Evolutionary conservation across 2,329 filamentous ascomycete genomes (phyloP).

Genomic region (Fusarium sp.): DNA sequence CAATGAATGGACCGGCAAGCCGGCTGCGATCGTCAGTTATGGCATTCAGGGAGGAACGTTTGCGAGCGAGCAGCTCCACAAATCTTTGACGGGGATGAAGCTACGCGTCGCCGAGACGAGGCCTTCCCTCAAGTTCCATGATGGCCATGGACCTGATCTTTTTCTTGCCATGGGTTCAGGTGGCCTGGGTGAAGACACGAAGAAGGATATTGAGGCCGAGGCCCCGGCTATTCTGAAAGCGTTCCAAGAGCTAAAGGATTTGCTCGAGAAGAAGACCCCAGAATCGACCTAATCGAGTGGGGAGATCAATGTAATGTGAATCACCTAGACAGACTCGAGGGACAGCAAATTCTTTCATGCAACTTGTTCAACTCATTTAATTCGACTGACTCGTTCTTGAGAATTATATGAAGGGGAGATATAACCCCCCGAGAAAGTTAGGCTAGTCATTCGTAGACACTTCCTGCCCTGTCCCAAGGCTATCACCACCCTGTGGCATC

Average conservation of each 20-base stretch:
- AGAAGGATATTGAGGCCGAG: constrained; percentile 22
- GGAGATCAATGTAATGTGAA: neutral
- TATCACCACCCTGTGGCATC: neutral
- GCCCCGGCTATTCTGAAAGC: constrained; percentile 14
- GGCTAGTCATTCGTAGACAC: neutral
- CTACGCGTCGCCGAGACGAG: constrained; percentile 18
- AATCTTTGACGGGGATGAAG: constrained; percentile 20
- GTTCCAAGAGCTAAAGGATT: constrained; percentile 15
- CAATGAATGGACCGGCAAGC: constrained; percentile 60
- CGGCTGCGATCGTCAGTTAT: constrained; percentile 28
- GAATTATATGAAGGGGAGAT: neutral
- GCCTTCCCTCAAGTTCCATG: constrained; percentile 21
- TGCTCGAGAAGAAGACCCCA: constrained; percentile 1
- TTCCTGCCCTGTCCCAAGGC: neutral
- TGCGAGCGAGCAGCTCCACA: constrained; percentile 3
- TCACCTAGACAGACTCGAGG: too few relatives aligned
- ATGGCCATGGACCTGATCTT: constrained; percentile 6
- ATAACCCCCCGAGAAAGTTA: neutral
- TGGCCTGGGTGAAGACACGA: constrained; percentile 25
- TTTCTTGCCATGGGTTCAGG: constrained; percentile 19
- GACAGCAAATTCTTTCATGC: too few relatives aligned
- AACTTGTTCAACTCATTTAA: too few relatives aligned
- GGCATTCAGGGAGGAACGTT: constrained; percentile 22
- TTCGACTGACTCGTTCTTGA: too few relatives aligned
- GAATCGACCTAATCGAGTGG: neutral